Evolutionary conservation across 805 yeast species (phyloP).

Genomic region (Kodamaea kaohsiungensis): DNA sequence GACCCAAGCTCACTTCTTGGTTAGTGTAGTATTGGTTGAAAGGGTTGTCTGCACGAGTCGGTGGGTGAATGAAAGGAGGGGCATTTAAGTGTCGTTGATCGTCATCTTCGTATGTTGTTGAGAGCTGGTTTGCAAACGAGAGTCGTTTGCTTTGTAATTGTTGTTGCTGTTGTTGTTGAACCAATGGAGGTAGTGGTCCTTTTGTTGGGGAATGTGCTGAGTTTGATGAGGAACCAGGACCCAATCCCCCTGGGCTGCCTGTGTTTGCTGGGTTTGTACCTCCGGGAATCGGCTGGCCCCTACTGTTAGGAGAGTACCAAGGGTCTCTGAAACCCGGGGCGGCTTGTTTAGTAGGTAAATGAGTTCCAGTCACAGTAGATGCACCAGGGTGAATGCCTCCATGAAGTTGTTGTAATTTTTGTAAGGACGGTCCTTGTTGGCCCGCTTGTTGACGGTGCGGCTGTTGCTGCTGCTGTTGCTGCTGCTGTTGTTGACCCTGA

Average conservation of each 20-base stretch:
- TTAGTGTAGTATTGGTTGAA: conserved; percentile 43
- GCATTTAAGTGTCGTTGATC: conserved; percentile 20
- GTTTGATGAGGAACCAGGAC: neutral
- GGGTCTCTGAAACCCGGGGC: conserved; percentile 43
- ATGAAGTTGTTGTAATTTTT: neutral
- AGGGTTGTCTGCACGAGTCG: conserved; percentile 47
- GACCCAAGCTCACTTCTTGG: conserved; percentile 35
- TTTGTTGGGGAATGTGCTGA: conserved; percentile 30
- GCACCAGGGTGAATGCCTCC: neutral
- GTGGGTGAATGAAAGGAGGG: conserved; percentile 40
- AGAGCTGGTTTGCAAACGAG: conserved; percentile 47
- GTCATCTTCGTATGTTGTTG: conserved; percentile 51
- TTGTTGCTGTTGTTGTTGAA: conserved; percentile 21
- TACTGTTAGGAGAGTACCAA: conserved; percentile 35
- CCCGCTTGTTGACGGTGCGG: conserved; percentile 6
- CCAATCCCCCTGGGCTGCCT: conserved; percentile 6
- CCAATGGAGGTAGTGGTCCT: conserved; percentile 17
- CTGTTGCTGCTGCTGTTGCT: conserved; percentile 9
- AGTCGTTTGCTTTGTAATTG: conserved; percentile 31
- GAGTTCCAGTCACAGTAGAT: neutral
- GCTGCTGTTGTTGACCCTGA: conserved; percentile 10
- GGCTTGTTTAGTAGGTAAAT: conserved; percentile 3
- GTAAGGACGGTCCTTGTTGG: conserved; percentile 4
- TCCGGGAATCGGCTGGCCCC: conserved; percentile 3
- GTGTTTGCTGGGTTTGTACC: neutral